Percentiles rank a stretch among this genome's conserved stretches.
Conservation (phyloP, 2,329 filamentous ascomycete genomes). For the Neonectria ditissima region DNA sequence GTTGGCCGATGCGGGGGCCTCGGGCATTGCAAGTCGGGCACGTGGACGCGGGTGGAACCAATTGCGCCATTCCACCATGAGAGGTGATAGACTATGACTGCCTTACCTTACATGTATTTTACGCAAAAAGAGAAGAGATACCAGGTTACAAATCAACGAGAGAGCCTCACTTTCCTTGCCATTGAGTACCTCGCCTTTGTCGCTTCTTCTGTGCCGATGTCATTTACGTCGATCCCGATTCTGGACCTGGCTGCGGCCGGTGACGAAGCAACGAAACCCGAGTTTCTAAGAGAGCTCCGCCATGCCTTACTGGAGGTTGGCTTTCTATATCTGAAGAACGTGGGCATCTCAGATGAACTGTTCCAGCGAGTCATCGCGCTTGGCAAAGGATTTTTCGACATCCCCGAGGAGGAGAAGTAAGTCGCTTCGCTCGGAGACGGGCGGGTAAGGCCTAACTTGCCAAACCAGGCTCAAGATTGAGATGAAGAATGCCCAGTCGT, state of each 20-base stretch:
- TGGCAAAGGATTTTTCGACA: conserved; percentile 80
- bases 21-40: conserved; percentile 20
- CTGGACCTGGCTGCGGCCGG: conserved; percentile 78
- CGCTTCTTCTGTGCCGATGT: conserved; percentile 57
- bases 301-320: conserved; percentile 87
- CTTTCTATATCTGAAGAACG: conserved; percentile 87
- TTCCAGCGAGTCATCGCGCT: conserved; percentile 74
- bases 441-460: conserved; percentile 1
- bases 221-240: conserved; percentile 81
- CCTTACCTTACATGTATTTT: conserved; percentile 22
- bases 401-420: conserved; percentile 81
- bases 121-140: conserved; percentile 32
- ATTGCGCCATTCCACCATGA: conserved; percentile 51
- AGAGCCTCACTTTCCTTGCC: not conserved
- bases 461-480: conserved; percentile 69
- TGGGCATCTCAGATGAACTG: conserved; percentile 75
- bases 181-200: not conserved
- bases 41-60: conserved; percentile 41
- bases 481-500: conserved; percentile 80
- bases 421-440: conserved; percentile 24
- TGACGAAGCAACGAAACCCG: conserved; percentile 74
- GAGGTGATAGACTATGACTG: conserved; percentile 36
- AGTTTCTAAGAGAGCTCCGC: conserved; percentile 77
- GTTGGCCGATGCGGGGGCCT: conserved; percentile 31
- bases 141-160: conserved; percentile 37